Percentiles rank a stretch among this genome's conserved stretches.
phyloP scores from a whole-genome alignment of 2,329 filamentous ascomycete genomes.

The Colletotrichum lindemuthianum region DNA sequence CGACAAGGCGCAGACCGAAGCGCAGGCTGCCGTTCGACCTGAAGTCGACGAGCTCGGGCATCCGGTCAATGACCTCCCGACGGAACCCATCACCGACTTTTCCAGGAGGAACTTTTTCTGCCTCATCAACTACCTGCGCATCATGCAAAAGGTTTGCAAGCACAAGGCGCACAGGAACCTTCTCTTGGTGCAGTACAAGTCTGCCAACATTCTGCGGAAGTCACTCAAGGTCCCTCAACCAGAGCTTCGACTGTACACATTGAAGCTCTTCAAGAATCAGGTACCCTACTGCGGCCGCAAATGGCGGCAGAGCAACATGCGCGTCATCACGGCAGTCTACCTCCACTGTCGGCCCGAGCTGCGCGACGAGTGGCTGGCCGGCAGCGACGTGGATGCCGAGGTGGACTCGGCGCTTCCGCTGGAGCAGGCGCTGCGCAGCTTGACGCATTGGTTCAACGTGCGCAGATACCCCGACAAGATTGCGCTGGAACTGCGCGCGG shows the following conservation, averaged over 20 bases:
- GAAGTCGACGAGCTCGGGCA: slow-evolving; percentile 90
- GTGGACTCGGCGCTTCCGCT: slow-evolving; percentile 92
- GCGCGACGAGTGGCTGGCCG: slow-evolving; percentile 93
- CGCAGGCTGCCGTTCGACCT: slow-evolving; percentile 53
- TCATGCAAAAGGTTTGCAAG: slow-evolving; percentile 98
- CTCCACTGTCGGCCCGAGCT: slow-evolving; percentile 92
- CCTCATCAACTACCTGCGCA: slow-evolving; percentile 91
- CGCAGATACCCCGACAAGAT: slow-evolving; percentile 84
- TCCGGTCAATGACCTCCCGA: slow-evolving; percentile 75
- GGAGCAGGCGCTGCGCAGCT: slow-evolving; percentile 86
- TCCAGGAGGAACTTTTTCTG: slow-evolving; percentile 96
- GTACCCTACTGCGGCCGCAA: slow-evolving; percentile 98
- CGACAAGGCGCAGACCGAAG: slow-evolving; percentile 45
- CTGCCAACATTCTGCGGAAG: slow-evolving; percentile 89
- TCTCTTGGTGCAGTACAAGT: slow-evolving; percentile 95
- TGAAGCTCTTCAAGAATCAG: slow-evolving; percentile 98
- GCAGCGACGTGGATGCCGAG: slow-evolving; percentile 90
- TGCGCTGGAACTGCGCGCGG: slow-evolving; percentile 64
- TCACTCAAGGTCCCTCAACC: slow-evolving; percentile 90
- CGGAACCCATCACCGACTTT: slow-evolving; percentile 85
- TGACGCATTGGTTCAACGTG: slow-evolving; percentile 96
- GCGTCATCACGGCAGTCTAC: slow-evolving; percentile 97
- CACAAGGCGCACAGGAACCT: slow-evolving; percentile 95
- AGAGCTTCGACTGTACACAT: slow-evolving; percentile 87
- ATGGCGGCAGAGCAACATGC: slow-evolving; percentile 98